A percentile compares a stretch with the other conserved stretches of the same genome.
Conservation (phyloP, 225 moss, liverwort and hornwort species). For the Antitrichia curtipendula region DNA sequence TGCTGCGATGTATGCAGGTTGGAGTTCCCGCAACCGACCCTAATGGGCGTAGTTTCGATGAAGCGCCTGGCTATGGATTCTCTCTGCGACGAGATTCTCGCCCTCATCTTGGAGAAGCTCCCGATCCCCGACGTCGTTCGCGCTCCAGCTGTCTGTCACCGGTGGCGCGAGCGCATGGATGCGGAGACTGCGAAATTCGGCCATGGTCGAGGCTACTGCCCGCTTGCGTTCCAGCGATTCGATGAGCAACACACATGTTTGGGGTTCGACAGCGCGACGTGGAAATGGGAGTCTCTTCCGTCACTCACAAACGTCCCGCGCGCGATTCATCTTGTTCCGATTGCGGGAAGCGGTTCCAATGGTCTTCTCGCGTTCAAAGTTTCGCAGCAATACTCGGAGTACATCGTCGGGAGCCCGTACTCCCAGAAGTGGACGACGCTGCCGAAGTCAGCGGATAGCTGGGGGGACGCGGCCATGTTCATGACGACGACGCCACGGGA, state of each 20-base stretch:
- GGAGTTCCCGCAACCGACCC: not conserved
- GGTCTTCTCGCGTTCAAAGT: constrained; percentile 16
- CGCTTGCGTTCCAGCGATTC: constrained; percentile 23
- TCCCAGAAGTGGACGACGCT: constrained; percentile 23
- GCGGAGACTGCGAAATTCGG: not conserved
- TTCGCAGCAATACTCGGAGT: constrained; percentile 1
- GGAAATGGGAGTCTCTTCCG: constrained; percentile 19
- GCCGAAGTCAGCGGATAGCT: constrained; percentile 10
- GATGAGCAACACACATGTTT: constrained; percentile 16
- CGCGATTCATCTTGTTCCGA: constrained; percentile 6
- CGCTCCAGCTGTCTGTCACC: constrained; percentile 15
- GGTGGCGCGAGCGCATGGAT: constrained; percentile 3
- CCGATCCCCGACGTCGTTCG: constrained; percentile 8
- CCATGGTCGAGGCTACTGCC: constrained; percentile 1
- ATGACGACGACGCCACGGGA: not conserved
- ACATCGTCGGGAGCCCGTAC: constrained; percentile 14
- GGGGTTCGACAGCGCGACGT: constrained; percentile 12
- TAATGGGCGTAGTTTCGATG: not conserved
- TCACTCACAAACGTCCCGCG: constrained; percentile 14
- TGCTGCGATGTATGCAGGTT: not conserved
- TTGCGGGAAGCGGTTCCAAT: constrained; percentile 19
- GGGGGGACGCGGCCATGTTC: constrained; percentile 35
- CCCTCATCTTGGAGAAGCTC: constrained; percentile 8
- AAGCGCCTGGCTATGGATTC: not conserved
- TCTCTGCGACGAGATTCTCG: constrained; percentile 11